Evolutionary conservation across 106 monocot genomes (phyloP).

Genomic region (Allium fistulosum): DNA sequence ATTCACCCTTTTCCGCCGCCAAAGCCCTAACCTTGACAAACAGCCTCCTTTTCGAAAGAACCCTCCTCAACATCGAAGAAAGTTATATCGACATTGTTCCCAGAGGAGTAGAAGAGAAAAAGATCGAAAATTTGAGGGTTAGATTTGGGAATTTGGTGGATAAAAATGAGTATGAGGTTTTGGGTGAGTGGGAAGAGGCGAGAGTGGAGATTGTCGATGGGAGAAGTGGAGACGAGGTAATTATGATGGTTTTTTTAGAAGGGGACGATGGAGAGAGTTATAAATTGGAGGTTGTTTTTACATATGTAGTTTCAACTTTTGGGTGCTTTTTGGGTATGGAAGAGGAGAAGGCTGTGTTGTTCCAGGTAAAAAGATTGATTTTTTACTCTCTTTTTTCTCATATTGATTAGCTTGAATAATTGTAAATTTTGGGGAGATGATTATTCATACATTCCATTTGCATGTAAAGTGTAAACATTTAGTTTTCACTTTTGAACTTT

Average conservation of each 20-base stretch:
- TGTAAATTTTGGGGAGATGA: too few relatives aligned
- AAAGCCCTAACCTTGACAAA: constrained; percentile 23
- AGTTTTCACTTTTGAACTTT: too few relatives aligned
- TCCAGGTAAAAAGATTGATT: constrained; percentile 19
- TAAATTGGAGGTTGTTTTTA: constrained; percentile 58
- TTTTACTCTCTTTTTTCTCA: neutral
- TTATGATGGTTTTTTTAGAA: constrained; percentile 34
- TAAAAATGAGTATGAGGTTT: constrained; percentile 41
- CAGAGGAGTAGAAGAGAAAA: constrained; percentile 23
- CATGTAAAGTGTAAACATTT: too few relatives aligned
- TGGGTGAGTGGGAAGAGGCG: constrained; percentile 57
- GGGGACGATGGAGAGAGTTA: constrained; percentile 22
- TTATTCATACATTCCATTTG: too few relatives aligned
- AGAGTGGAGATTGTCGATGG: constrained; percentile 65
- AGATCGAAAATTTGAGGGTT: constrained; percentile 22
- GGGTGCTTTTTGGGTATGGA: constrained; percentile 16
- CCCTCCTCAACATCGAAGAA: constrained; percentile 23
- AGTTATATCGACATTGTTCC: constrained; percentile 46
- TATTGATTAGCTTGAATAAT: neutral
- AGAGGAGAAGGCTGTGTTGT: constrained; percentile 13
- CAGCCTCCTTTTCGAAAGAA: constrained; percentile 34
- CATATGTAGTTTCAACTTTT: constrained; percentile 20
- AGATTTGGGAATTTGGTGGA: constrained; percentile 38
- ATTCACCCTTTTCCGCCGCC: constrained; percentile 29
- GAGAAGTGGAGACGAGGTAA: constrained; percentile 29